phyloP scores from a whole-genome alignment of 208 protist genomes.

The Wallacemonas sp. region DNA sequence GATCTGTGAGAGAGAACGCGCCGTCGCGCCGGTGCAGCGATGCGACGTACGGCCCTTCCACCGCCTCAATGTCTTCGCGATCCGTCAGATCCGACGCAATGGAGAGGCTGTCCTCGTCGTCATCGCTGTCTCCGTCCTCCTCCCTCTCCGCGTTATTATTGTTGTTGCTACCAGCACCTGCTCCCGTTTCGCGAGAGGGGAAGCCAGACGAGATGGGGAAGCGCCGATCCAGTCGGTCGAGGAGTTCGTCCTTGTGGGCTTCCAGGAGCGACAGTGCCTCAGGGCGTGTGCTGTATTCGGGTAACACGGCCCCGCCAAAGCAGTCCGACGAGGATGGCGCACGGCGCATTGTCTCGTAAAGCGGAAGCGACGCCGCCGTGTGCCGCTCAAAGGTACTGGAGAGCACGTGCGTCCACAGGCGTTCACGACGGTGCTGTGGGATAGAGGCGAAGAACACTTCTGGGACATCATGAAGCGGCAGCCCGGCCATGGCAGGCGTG shows the following conservation, averaged over 20 bases:
- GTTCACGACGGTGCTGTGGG: conserved; percentile 18
- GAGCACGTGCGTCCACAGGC: conserved; percentile 15
- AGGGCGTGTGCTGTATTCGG: not conserved
- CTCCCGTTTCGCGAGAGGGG: too few species aligned
- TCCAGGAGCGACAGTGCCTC: not conserved
- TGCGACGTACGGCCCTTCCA: conserved; percentile 7
- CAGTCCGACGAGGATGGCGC: too few species aligned
- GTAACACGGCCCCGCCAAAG: not conserved
- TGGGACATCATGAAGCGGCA: conserved; percentile 34
- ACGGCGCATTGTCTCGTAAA: conserved; percentile 17
- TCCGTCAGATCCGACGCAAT: not conserved
- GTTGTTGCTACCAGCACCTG: too few species aligned
- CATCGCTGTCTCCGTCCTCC: conserved; percentile 19
- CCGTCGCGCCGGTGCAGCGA: not conserved
- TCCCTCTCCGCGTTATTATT: not conserved
- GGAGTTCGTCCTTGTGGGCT: conserved; percentile 1
- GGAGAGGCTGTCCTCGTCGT: conserved; percentile 14
- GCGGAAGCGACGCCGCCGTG: conserved; percentile 21
- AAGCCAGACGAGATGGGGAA: conserved; percentile 7
- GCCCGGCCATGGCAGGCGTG: conserved; percentile 30
- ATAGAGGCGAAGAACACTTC: conserved; percentile 38
- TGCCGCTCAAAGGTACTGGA: not conserved
- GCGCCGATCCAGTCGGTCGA: not conserved
- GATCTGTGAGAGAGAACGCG: not conserved
- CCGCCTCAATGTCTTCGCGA: conserved; percentile 12